Percentiles rank a stretch among this genome's conserved stretches.
Conservation (phyloP, 805 yeast species). For the Vanderwaltozyma yarrowii region DNA sequence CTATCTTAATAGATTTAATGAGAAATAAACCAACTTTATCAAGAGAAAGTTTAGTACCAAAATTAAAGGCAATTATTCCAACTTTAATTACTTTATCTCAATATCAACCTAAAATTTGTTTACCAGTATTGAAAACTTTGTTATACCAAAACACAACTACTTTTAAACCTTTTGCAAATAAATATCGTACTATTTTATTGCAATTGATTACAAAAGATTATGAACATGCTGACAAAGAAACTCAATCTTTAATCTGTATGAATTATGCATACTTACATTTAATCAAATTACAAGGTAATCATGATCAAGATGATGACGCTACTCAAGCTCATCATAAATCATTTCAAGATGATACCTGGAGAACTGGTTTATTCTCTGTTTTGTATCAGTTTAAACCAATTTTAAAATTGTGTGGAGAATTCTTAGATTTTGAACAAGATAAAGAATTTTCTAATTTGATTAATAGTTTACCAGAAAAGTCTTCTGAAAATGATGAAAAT, state of each 20-base stretch:
- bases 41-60: slow-evolving; percentile 76
- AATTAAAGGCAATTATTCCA: slow-evolving; percentile 51
- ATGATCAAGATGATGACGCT: slow-evolving; percentile 21
- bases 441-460: slow-evolving; percentile 35
- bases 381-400: slow-evolving; percentile 47
- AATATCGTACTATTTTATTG: slow-evolving; percentile 40
- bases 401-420: slow-evolving; percentile 45
- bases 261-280: slow-evolving; percentile 48
- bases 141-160: slow-evolving; percentile 60
- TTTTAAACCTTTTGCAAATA: slow-evolving; percentile 67
- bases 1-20: slow-evolving; percentile 33
- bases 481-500: slow-evolving; percentile 2
- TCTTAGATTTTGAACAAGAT: slow-evolving; percentile 50
- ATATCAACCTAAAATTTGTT: slow-evolving; percentile 29
- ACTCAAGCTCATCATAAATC: slow-evolving; percentile 26
- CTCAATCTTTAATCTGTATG: slow-evolving; percentile 36
- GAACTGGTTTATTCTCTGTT: slow-evolving; percentile 36
- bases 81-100: slow-evolving; percentile 38
- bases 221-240: slow-evolving; percentile 29
- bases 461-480: slow-evolving; percentile 30
- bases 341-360: slow-evolving; percentile 37
- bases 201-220: slow-evolving; percentile 30
- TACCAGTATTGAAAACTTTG: slow-evolving; percentile 35
- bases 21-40: slow-evolving; percentile 78
- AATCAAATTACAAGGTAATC: slow-evolving; percentile 43